phyloP scores from a whole-genome alignment of 768 basidiomycete genomes.

The Russula emetica region DNA sequence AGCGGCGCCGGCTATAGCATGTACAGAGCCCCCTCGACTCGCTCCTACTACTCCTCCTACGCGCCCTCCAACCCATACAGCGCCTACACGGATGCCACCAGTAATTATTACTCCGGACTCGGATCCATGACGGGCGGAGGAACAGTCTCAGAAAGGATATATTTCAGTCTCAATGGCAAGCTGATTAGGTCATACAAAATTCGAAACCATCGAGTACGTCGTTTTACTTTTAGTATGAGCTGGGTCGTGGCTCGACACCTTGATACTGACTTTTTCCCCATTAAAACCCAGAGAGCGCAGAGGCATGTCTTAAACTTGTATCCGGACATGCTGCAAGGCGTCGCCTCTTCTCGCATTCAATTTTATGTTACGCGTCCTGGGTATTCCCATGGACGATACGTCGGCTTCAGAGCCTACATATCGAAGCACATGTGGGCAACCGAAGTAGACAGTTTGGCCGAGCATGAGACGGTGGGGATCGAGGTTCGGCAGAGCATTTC shows the following conservation, averaged over 20 bases:
- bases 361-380: constrained; percentile 21
- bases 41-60: constrained; percentile 17
- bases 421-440: constrained; percentile 10
- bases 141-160: constrained; percentile 16
- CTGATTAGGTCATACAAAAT: constrained; percentile 16
- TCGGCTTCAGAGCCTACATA: constrained; percentile 20
- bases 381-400: constrained; percentile 2
- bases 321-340: constrained; percentile 10
- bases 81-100: neutral
- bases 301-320: constrained; percentile 16
- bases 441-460: constrained; percentile 20
- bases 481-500: constrained; percentile 19
- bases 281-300: constrained; percentile 7
- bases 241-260: neutral
- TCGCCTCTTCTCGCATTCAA: constrained; percentile 24
- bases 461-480: constrained; percentile 19
- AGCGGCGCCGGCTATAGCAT: neutral
- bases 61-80: neutral
- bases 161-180: constrained; percentile 19
- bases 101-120: neutral
- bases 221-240: neutral
- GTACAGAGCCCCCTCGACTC: constrained; percentile 10
- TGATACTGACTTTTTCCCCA: neutral
- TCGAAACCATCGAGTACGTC: constrained; percentile 14
- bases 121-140: neutral